phyloP scores from a whole-genome alignment of 352 stramenopile species.

The Phytophthora melonis region DNA sequence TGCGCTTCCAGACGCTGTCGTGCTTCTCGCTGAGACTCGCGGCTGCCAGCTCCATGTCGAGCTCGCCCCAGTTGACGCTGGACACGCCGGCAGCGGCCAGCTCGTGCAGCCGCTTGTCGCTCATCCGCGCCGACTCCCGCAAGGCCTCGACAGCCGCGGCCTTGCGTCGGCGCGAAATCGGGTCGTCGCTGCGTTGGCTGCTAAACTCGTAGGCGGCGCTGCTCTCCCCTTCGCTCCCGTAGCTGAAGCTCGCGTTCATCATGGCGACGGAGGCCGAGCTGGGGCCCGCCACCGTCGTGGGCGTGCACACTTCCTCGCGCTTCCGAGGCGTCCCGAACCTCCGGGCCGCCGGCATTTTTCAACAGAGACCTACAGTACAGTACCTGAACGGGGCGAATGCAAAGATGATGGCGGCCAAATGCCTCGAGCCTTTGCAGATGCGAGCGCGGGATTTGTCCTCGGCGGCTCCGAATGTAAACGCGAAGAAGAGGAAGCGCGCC shows the following conservation, averaged over 20 bases:
- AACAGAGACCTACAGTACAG: neutral
- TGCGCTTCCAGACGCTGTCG: conserved; percentile 45
- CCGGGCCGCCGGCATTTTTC: conserved; percentile 19
- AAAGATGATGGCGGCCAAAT: conserved; percentile 25
- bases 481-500: conserved; percentile 17
- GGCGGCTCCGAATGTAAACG: conserved; percentile 34
- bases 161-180: conserved; percentile 23
- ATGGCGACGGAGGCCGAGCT: conserved; percentile 33
- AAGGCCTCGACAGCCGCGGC: conserved; percentile 20
- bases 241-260: conserved; percentile 40
- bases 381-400: neutral
- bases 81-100: conserved; percentile 38
- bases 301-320: conserved; percentile 18
- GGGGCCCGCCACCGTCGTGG: conserved; percentile 24
- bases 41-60: conserved; percentile 44
- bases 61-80: conserved; percentile 45
- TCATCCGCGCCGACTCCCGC: conserved; percentile 37
- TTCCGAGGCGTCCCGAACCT: conserved; percentile 18
- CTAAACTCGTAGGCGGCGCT: conserved; percentile 31
- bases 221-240: conserved; percentile 27
- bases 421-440: conserved; percentile 20
- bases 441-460: conserved; percentile 32
- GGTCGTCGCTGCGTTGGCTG: conserved; percentile 30
- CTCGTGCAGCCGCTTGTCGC: conserved; percentile 52
- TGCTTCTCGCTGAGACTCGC: conserved; percentile 28